Conservation (phyloP, 2,329 filamentous ascomycete genomes). For the Daldinia eschscholtzii region DNA sequence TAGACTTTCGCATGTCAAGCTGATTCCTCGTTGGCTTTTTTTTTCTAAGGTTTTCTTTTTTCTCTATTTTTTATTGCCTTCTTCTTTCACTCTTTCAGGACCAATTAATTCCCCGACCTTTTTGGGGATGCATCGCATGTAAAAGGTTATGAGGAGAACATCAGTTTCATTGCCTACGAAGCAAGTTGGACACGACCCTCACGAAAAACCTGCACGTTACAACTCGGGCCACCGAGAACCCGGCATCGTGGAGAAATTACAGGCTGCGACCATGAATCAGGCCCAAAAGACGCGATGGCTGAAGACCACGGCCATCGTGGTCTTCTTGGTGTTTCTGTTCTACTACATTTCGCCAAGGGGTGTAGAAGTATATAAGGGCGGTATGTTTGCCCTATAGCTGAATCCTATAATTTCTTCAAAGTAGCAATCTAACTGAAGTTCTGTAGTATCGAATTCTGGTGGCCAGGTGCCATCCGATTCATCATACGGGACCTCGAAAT, state of each 20-base stretch:
- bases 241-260: slow-evolving; percentile 66
- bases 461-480: slow-evolving; percentile 71
- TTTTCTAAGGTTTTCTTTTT: slow-evolving; percentile 14
- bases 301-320: slow-evolving; percentile 73
- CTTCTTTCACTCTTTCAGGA: slow-evolving; percentile 40
- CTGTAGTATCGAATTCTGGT: slow-evolving; percentile 48
- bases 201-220: slow-evolving; percentile 76
- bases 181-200: slow-evolving; percentile 69
- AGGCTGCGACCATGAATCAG: slow-evolving; percentile 71
- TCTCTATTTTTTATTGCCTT: slow-evolving; percentile 27
- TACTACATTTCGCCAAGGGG: slow-evolving; percentile 73
- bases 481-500: slow-evolving; percentile 77
- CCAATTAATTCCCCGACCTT: slow-evolving; percentile 17
- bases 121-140: slow-evolving; percentile 48
- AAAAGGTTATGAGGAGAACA: slow-evolving; percentile 71
- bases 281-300: slow-evolving; percentile 74
- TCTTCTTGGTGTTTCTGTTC: slow-evolving; percentile 71
- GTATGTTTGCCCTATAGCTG: slow-evolving; percentile 50
- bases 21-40: slow-evolving; percentile 31
- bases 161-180: slow-evolving; percentile 74
- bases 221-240: slow-evolving; percentile 60
- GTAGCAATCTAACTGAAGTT: slow-evolving; percentile 38
- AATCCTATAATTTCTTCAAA: not conserved
- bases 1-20: slow-evolving; percentile 25
- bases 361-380: slow-evolving; percentile 65